Conservation (phyloP, 225 moss, liverwort and hornwort genomes). For the Anthoceros angustus region DNA sequence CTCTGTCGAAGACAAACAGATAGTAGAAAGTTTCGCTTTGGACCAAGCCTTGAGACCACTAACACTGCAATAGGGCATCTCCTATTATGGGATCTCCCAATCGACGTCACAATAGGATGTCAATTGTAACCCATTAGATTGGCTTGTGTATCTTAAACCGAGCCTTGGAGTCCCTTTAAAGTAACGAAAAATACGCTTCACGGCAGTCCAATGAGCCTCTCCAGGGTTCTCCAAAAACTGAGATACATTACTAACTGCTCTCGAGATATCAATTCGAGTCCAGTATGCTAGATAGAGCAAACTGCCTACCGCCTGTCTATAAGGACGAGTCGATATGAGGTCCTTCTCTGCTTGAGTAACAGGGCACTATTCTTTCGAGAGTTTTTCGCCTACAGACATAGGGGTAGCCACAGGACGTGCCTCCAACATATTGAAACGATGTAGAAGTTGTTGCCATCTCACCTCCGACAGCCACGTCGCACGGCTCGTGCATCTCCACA, state of each 20-base stretch:
- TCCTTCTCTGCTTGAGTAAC: neutral
- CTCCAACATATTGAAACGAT: neutral
- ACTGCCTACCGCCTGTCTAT: conserved; percentile 4
- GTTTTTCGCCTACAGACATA: neutral
- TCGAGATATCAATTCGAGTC: neutral
- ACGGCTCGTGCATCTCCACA: neutral
- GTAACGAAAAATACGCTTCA: neutral
- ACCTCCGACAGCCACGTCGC: neutral
- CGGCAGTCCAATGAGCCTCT: neutral
- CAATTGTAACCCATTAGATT: too few species aligned
- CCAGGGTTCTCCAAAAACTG: neutral
- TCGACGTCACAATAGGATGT: too few species aligned
- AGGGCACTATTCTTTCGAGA: neutral
- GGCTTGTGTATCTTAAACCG: neutral
- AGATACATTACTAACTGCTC: too few species aligned
- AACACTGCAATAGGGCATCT: too few species aligned
- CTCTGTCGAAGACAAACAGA: too few species aligned
- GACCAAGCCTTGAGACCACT: too few species aligned
- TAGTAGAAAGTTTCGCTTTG: too few species aligned
- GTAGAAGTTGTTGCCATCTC: neutral
- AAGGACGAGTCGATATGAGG: neutral
- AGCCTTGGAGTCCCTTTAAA: neutral
- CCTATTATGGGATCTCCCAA: too few species aligned
- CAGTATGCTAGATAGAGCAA: neutral
- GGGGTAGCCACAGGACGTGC: neutral